phyloP scores from a whole-genome alignment of 495 filamentous ascomycete species.

The Trichoderma erinaceum region DNA sequence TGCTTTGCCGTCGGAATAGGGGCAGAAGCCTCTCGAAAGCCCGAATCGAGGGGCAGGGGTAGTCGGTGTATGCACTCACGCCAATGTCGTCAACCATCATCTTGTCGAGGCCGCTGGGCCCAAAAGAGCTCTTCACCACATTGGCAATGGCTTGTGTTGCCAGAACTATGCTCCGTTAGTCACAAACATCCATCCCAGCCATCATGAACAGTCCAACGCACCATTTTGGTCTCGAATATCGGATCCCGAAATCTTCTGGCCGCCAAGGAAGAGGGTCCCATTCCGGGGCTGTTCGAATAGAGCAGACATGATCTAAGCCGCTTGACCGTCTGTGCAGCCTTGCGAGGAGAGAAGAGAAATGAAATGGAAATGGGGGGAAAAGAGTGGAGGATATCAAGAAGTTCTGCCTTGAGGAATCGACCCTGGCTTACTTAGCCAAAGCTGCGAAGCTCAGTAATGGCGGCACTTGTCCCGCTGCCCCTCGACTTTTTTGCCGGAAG shows the following conservation, averaged over 20 bases:
- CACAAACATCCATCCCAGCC: conserved; percentile 21
- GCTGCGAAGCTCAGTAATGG: conserved; percentile 12
- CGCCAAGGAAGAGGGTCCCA: conserved; percentile 80
- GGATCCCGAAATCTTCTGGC: conserved; percentile 81
- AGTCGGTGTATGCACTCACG: conserved; percentile 43
- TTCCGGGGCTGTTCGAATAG: conserved; percentile 81
- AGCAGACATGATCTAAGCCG: conserved; percentile 54
- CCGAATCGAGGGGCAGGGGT: conserved; percentile 3
- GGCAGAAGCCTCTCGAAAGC: conserved; percentile 3
- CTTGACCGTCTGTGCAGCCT: neutral
- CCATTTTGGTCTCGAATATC: conserved; percentile 91
- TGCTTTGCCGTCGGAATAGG: conserved; percentile 15
- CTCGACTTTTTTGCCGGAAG: conserved; percentile 16
- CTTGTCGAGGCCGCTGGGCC: conserved; percentile 94
- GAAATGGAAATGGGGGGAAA: neutral
- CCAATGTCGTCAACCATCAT: conserved; percentile 99
- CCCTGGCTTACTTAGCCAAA: conserved; percentile 10
- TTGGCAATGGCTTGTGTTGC: conserved; percentile 97
- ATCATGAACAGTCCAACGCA: conserved; percentile 33
- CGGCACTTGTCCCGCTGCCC: conserved; percentile 15
- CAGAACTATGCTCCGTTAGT: conserved; percentile 54
- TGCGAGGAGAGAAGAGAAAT: neutral
- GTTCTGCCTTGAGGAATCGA: conserved; percentile 7
- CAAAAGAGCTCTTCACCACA: conserved; percentile 98
- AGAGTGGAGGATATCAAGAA: conserved; percentile 5